Evolutionary conservation across 2,329 filamentous ascomycete species (phyloP).

Genomic region (Trichoderma cornu-damae): DNA sequence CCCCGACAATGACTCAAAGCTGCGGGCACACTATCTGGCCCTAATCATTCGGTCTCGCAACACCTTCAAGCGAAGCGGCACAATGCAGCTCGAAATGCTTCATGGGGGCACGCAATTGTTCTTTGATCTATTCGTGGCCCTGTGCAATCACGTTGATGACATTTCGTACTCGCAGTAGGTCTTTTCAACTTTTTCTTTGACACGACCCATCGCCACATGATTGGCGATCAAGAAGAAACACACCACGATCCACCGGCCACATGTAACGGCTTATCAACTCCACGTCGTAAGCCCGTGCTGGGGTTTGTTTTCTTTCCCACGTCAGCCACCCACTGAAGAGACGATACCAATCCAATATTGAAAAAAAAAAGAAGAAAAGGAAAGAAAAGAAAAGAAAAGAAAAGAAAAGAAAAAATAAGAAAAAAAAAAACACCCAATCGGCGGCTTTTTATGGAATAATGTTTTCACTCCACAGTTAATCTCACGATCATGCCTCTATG

Average conservation of each 20-base stretch:
- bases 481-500: constrained; percentile 2
- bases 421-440: neutral
- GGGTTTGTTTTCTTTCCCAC: neutral
- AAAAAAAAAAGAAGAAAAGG: no score
- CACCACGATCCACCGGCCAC: constrained; percentile 45
- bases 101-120: constrained; percentile 76
- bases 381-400: no score
- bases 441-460: constrained; percentile 12
- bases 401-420: no score
- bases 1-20: constrained; percentile 82
- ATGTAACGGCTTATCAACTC: constrained; percentile 29
- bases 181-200: neutral
- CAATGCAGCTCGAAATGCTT: constrained; percentile 94
- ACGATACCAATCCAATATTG: neutral
- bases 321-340: constrained; percentile 22
- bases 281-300: constrained; percentile 11
- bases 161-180: constrained; percentile 54
- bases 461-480: neutral
- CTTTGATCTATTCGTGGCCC: constrained; percentile 88
- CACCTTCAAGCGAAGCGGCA: constrained; percentile 89
- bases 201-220: neutral
- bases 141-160: constrained; percentile 84
- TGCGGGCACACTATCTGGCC: constrained; percentile 84
- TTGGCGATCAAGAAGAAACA: constrained; percentile 28
- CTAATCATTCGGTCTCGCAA: constrained; percentile 82